Evolutionary conservation across 2,329 filamentous ascomycete species (phyloP).

Genomic region (Apiospora arundinis): DNA sequence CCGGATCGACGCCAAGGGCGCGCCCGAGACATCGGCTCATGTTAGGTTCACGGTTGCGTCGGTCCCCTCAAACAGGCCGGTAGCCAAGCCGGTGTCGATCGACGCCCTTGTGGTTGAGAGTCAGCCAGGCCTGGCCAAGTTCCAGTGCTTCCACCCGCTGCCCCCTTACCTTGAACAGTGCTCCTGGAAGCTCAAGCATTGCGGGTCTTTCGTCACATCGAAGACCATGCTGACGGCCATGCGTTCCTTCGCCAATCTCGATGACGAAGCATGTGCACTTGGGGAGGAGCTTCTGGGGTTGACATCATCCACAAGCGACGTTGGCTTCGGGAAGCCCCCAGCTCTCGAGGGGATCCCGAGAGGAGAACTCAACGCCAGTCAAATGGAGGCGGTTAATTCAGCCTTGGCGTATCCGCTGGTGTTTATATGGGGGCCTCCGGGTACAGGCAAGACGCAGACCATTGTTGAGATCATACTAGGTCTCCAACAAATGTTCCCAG

Average conservation of each 20-base stretch:
- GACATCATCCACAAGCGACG: neutral
- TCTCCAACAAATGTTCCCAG: constrained; percentile 35
- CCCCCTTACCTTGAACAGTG: constrained; percentile 44
- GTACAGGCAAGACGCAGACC: constrained; percentile 52
- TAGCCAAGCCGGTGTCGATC: constrained; percentile 39
- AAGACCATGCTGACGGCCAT: constrained; percentile 48
- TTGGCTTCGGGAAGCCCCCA: neutral
- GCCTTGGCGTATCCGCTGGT: constrained; percentile 41
- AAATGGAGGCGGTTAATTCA: constrained; percentile 40
- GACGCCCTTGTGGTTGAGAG: constrained; percentile 45
- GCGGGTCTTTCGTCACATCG: constrained; percentile 48
- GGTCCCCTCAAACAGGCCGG: constrained; percentile 39
- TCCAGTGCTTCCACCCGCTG: constrained; percentile 46
- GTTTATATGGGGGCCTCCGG: constrained; percentile 52
- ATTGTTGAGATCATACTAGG: constrained; percentile 46
- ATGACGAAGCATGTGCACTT: constrained; percentile 40
- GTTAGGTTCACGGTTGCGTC: constrained; percentile 43
- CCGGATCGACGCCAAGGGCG: constrained; percentile 35
- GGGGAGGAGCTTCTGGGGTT: constrained; percentile 27
- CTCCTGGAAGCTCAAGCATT: constrained; percentile 45
- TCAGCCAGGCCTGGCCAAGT: constrained; percentile 38
- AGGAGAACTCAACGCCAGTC: constrained; percentile 40
- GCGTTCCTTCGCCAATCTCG: constrained; percentile 37
- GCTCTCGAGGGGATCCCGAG: neutral
- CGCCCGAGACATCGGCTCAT: constrained; percentile 38